A percentile compares a stretch with the other conserved stretches of the same genome.
phyloP scores from a whole-genome alignment of 192 early-diverging fungal genomes.

The Lobosporangium transversale region DNA sequence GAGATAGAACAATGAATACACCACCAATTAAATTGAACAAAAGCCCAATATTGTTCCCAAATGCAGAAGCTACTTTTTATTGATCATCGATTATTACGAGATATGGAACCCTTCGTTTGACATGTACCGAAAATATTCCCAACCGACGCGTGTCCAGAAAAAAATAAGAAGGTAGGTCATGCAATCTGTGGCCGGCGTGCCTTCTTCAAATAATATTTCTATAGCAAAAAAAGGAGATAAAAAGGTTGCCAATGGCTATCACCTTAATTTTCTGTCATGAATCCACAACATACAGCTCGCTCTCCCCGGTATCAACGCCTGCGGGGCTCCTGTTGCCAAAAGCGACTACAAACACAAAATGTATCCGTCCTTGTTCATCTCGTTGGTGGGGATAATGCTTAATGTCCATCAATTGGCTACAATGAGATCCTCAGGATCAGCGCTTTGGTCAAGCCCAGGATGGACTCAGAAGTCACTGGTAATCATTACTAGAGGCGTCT shows the following conservation, averaged over 20 bases:
- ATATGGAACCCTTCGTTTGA: no score
- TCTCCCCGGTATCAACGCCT: not conserved
- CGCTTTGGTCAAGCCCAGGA: not conserved
- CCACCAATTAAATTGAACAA: no score
- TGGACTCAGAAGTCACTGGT: conserved; percentile 11
- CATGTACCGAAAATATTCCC: no score
- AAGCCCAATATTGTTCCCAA: no score
- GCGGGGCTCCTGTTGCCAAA: conserved; percentile 14
- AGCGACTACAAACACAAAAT: conserved; percentile 27
- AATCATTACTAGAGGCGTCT: conserved; percentile 21
- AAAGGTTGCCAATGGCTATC: not conserved
- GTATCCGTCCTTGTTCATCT: conserved; percentile 5
- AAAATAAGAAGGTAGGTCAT: no score
- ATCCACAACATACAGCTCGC: conserved; percentile 17
- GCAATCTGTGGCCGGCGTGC: no score
- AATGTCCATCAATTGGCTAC: conserved; percentile 38
- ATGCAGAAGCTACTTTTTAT: no score
- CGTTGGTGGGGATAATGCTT: conserved; percentile 8
- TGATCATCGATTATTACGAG: no score
- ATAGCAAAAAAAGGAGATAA: not conserved
- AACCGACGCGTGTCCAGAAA: no score
- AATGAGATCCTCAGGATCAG: not conserved
- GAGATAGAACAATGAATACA: no score
- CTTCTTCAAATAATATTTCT: no score
- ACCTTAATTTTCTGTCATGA: conserved; percentile 22